Evolutionary conservation across 208 protist species (phyloP).

Genomic region (Acanthamoeba castellanii): DNA sequence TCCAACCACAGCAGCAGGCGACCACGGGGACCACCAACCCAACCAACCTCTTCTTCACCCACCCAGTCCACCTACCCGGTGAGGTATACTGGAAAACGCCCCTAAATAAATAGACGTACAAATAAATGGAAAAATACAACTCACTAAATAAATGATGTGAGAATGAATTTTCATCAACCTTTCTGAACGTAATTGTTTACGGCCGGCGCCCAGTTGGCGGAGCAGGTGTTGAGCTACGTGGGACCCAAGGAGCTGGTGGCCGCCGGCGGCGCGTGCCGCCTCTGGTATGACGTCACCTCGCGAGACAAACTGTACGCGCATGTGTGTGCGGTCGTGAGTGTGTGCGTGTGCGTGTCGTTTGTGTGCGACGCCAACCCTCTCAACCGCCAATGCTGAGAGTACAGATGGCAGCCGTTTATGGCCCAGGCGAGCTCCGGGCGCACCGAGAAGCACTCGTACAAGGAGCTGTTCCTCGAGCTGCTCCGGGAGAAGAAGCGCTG

Average conservation of each 20-base stretch:
- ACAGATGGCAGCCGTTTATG: not conserved
- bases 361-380: too few relatives aligned
- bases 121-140: too few relatives aligned
- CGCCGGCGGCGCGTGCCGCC: not conserved
- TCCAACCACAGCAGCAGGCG: not conserved
- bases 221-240: not conserved
- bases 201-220: not conserved
- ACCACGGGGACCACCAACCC: not conserved
- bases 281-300: not conserved
- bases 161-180: too few relatives aligned
- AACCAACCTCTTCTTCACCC: not conserved
- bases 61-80: not conserved
- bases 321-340: not conserved
- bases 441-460: not conserved
- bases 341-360: too few relatives aligned
- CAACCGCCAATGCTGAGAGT: too few relatives aligned
- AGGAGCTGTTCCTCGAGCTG: slow-evolving; percentile 14
- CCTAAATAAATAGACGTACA: too few relatives aligned
- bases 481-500: not conserved
- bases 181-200: too few relatives aligned
- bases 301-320: not conserved
- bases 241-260: not conserved
- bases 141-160: too few relatives aligned
- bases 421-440: not conserved
- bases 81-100: not conserved